Evolutionary conservation across 768 basidiomycete species (phyloP), one percentile per base, ranked within the genome.

Genomic region (Kwoniella pini): DNA sequence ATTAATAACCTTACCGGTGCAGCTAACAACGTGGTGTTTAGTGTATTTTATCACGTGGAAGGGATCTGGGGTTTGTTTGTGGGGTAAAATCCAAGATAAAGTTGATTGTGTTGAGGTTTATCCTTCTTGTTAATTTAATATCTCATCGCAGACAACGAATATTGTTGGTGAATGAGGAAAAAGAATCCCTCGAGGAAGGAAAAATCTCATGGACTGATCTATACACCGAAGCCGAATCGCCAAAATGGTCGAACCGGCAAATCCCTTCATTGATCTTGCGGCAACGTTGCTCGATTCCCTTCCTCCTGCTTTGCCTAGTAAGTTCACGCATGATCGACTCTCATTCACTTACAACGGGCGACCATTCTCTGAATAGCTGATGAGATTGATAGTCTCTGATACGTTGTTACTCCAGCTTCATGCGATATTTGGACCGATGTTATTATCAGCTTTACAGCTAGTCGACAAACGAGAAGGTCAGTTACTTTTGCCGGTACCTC

Each of bases 401-500:
- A 59, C 54, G 3, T 45, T 68, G 13, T 52, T 74, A 9, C 62
- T 74, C 1, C 72, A 74, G 53, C 66, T 74, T 1, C 61, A 71
- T 22, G 52, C 66, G 27, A 21, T 74, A 2, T 74, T 74, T 21
- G 72, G 72, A 21, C 60, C 70, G 4, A 74, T 74, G 72, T 43
- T 74, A 9, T 36, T 64, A 9, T 74, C 72, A 0, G 72, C 72
- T 21, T 52, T 74, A 15, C 70, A 74, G 49, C 60, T 74, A 15
- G 57, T 74, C 11, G 72, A 74, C 30, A 33, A 66, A n/a, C 48
- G 65, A 45, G 72, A 71, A 62, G 72, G 72, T 71, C 30, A 59
- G 71, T 46, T 15, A 22, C 19, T 1, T 39, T 22, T 53, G 13
- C 52, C 4, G 4, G 13, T 31, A 3, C 33, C 15, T 36, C 33